Percentiles rank a stretch among this genome's conserved stretches.
Evolutionary conservation across 305 asterid species (phyloP).

Genomic region (Withania somnifera): DNA sequence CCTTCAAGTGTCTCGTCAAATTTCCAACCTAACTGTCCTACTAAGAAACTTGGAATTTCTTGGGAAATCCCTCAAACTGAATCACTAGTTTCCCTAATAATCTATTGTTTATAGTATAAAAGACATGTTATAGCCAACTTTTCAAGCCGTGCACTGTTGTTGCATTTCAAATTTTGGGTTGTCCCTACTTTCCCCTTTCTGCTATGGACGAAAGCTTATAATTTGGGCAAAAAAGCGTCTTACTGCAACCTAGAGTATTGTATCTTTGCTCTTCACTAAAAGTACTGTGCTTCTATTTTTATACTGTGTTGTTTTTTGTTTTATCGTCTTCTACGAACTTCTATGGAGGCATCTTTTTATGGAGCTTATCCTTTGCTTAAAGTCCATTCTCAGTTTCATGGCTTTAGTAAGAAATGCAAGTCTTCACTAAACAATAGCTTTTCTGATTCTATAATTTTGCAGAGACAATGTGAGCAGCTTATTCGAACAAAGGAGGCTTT

Average conservation of each 20-base stretch:
- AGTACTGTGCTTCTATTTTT: neutral
- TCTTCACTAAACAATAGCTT: neutral
- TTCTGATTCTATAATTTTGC: conserved; percentile 3
- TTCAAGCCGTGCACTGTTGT: neutral
- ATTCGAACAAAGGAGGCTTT: conserved; percentile 70
- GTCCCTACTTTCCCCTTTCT: neutral
- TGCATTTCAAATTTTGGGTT: neutral
- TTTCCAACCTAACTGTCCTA: neutral
- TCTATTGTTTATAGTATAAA: neutral
- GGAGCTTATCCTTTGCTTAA: neutral
- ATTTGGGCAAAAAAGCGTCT: neutral
- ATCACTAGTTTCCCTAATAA: neutral
- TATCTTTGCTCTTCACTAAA: neutral
- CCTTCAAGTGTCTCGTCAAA: neutral
- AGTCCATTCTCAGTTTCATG: neutral
- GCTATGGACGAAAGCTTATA: neutral
- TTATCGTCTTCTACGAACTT: neutral
- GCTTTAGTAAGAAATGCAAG: neutral
- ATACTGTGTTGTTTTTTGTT: neutral
- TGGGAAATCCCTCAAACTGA: neutral
- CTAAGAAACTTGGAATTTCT: neutral
- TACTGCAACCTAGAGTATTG: neutral
- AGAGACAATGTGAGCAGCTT: conserved; percentile 97
- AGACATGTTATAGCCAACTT: neutral
- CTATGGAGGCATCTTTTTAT: neutral